phyloP scores from a whole-genome alignment of 441 rosid genomes.

The Dalechampia spathulata region DNA sequence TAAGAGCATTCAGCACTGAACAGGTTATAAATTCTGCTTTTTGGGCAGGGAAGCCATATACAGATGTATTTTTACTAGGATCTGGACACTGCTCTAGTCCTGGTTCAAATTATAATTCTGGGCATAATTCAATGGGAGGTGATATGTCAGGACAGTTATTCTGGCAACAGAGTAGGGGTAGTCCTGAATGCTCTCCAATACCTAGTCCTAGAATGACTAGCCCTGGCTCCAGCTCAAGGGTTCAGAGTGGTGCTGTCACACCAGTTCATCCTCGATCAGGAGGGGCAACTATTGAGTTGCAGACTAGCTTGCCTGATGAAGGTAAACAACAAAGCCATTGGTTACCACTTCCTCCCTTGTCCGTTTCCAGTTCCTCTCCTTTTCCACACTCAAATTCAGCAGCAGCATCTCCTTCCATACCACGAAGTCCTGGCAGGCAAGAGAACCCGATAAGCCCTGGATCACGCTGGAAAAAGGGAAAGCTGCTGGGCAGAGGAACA shows the following conservation, averaged over 20 bases:
- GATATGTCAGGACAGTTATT: constrained; percentile 83
- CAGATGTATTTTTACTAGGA: constrained; percentile 43
- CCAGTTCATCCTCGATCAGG: constrained; percentile 80
- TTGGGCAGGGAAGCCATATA: constrained; percentile 39
- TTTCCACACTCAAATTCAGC: constrained; percentile 71
- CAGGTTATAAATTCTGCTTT: constrained; percentile 57
- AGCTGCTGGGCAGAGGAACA: constrained; percentile 76
- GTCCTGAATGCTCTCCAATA: constrained; percentile 95
- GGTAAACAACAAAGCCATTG: constrained; percentile 70
- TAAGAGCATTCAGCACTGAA: constrained; percentile 58
- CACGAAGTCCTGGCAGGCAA: constrained; percentile 76
- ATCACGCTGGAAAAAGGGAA: constrained; percentile 88
- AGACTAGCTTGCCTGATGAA: constrained; percentile 57
- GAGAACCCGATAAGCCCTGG: constrained; percentile 73
- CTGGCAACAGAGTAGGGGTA: constrained; percentile 90
- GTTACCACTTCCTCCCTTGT: constrained; percentile 75
- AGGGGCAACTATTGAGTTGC: constrained; percentile 55
- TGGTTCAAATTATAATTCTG: constrained; percentile 91
- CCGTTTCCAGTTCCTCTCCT: constrained; percentile 53
- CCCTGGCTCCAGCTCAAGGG: constrained; percentile 88
- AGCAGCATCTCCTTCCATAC: constrained; percentile 72
- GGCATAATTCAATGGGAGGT: constrained; percentile 92
- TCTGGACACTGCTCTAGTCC: constrained; percentile 98
- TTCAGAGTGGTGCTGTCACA: constrained; percentile 89
- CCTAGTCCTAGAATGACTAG: constrained; percentile 97